These are phyloP conservation scores for Backusella liffmaniae DNA, from an alignment of 192 early-diverging fungal species.

Conservation along the genomic window DNA sequence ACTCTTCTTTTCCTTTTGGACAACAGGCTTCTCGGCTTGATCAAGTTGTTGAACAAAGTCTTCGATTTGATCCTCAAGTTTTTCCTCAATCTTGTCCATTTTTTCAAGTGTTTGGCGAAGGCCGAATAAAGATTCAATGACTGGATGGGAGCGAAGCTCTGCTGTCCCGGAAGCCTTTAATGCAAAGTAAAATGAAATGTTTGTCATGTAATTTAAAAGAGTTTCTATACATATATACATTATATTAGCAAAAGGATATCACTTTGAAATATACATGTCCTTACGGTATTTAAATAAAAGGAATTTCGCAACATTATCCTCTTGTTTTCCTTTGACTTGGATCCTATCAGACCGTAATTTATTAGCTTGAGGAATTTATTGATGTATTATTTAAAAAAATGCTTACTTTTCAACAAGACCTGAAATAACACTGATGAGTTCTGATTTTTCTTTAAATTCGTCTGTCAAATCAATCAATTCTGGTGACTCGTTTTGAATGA, in stretches of 20 bases:
- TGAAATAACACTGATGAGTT: slow-evolving; percentile 35
- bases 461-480: slow-evolving; percentile 67
- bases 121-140: slow-evolving; percentile 76
- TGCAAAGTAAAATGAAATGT: slow-evolving; percentile 85
- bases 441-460: slow-evolving; percentile 57
- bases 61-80: slow-evolving; percentile 50
- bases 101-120: slow-evolving; percentile 71
- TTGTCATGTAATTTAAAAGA: slow-evolving; percentile 79
- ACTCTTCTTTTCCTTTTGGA: background rate
- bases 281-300: slow-evolving; percentile 36
- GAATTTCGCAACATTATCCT: slow-evolving; percentile 22
- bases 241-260: too few species aligned
- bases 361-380: background rate
- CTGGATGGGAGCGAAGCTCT: slow-evolving; percentile 76
- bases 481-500: slow-evolving; percentile 71
- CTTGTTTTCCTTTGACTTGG: background rate
- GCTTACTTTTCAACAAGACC: slow-evolving; percentile 31
- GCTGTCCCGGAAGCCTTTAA: slow-evolving; percentile 58
- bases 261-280: background rate
- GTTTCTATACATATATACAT: slow-evolving; percentile 23
- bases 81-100: slow-evolving; percentile 64
- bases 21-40: background rate
- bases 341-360: background rate
- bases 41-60: slow-evolving; percentile 29
- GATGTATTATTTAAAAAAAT: background rate